Conservation (phyloP, 192 early-diverging fungal species). For the Rhizophagus sp. region DNA sequence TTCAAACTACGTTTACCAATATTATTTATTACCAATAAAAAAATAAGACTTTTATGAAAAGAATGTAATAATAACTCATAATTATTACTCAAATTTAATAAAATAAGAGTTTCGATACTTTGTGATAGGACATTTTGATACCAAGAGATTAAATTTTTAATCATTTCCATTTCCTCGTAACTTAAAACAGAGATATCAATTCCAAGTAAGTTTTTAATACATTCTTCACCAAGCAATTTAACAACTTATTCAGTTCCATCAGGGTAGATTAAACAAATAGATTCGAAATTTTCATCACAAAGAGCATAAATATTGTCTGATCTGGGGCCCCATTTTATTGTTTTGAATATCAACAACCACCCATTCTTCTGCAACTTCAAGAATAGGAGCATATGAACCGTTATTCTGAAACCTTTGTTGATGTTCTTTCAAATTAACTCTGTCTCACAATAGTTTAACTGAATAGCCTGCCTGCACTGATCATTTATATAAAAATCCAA, state of each 20-base stretch:
- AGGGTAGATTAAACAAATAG: slow-evolving; percentile 19
- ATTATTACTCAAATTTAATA: too few relatives aligned
- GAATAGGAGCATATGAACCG: slow-evolving; percentile 12
- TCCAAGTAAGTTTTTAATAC: slow-evolving; percentile 13
- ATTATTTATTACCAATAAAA: too few relatives aligned
- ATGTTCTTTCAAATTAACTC: slow-evolving; percentile 36
- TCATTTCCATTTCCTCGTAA: too few relatives aligned
- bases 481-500: slow-evolving; percentile 38
- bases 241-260: slow-evolving; percentile 16
- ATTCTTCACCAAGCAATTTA: slow-evolving; percentile 21
- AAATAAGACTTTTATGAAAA: too few relatives aligned
- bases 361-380: slow-evolving; percentile 21
- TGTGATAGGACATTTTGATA: not conserved
- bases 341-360: slow-evolving; percentile 29
- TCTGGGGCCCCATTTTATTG: slow-evolving; percentile 3
- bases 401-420: slow-evolving; percentile 26
- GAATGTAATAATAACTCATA: too few relatives aligned
- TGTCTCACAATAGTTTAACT: not conserved
- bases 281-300: slow-evolving; percentile 27
- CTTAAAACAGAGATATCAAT: slow-evolving; percentile 21
- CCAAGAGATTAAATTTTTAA: too few relatives aligned
- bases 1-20: too few relatives aligned
- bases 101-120: too few relatives aligned
- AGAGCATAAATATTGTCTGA: slow-evolving; percentile 15
- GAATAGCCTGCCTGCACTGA: slow-evolving; percentile 27